Evolutionary conservation across 164 flowering plant species (phyloP).

Genomic region (Kalanchoe fedtschenkoi): DNA sequence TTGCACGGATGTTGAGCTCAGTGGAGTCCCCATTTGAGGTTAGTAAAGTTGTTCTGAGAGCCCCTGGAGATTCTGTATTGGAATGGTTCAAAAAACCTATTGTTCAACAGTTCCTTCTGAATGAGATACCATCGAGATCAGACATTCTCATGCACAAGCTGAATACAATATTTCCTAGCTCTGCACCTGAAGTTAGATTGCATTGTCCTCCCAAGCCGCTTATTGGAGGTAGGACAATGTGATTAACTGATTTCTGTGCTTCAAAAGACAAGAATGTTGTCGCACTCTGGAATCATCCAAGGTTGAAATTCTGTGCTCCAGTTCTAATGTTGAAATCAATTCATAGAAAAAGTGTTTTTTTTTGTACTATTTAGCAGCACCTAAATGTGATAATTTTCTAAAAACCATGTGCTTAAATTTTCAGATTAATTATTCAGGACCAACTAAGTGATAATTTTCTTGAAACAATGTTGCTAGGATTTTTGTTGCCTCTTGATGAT

Average conservation of each 20-base stretch:
- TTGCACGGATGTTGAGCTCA: slow-evolving; percentile 77
- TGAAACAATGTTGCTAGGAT: too few species aligned
- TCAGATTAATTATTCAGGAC: too few species aligned
- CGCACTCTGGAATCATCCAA: too few species aligned
- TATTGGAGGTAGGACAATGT: slow-evolving; percentile 30
- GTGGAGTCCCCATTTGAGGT: slow-evolving; percentile 98
- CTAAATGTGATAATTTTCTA: too few species aligned
- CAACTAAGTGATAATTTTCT: too few species aligned
- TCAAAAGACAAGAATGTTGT: not conserved
- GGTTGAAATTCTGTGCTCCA: too few species aligned
- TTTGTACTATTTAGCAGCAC: too few species aligned
- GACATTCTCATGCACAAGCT: slow-evolving; percentile 94
- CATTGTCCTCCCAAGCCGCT: slow-evolving; percentile 75
- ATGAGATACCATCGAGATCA: slow-evolving; percentile 86
- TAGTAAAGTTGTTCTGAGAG: slow-evolving; percentile 90
- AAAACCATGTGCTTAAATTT: too few species aligned
- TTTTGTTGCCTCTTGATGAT: too few species aligned
- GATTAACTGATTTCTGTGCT: slow-evolving; percentile 5
- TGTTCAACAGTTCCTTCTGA: slow-evolving; percentile 89
- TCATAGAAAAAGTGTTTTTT: too few species aligned
- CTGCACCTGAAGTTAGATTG: slow-evolving; percentile 88
- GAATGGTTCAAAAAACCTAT: slow-evolving; percentile 99
- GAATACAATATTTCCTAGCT: slow-evolving; percentile 74
- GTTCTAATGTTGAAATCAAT: too few species aligned
- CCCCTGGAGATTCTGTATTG: slow-evolving; percentile 83